These are phyloP conservation scores for Brassica rapa DNA, from an alignment of 345 rosid genomes.

Conservation along the genomic window DNA sequence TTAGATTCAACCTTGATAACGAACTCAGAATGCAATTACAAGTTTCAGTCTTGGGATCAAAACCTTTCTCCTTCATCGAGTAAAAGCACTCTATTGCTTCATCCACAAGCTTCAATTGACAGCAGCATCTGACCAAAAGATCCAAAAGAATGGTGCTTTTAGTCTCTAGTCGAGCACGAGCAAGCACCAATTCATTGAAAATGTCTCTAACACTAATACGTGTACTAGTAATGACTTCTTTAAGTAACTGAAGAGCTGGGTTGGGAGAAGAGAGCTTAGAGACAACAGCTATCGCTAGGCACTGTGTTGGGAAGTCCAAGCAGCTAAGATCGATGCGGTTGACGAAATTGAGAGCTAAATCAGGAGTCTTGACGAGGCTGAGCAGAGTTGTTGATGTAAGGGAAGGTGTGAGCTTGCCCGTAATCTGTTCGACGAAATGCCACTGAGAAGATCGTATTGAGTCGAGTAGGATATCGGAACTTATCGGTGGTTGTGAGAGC, in stretches of 20 bases:
- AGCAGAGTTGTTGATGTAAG: conserved; percentile 51
- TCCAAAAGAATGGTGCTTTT: conserved; percentile 61
- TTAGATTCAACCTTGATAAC: conserved; percentile 58
- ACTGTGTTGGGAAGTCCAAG: conserved; percentile 59
- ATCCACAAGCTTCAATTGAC: conserved; percentile 62
- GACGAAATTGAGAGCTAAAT: conserved; percentile 56
- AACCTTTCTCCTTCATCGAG: conserved; percentile 64
- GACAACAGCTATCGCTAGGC: conserved; percentile 59
- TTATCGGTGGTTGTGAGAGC: conserved; percentile 14
- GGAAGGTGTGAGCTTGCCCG: conserved; percentile 47
- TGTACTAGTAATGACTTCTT: conserved; percentile 37
- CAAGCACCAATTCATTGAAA: conserved; percentile 52
- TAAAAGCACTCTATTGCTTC: conserved; percentile 68
- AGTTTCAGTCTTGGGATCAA: conserved; percentile 68
- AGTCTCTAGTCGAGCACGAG: conserved; percentile 48
- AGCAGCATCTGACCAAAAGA: conserved; percentile 59
- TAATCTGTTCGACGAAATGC: conserved; percentile 71
- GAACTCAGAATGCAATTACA: conserved; percentile 69
- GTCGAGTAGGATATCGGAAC: conserved; percentile 10
- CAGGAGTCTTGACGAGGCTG: conserved; percentile 56
- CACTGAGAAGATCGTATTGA: conserved; percentile 63
- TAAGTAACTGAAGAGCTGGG: conserved; percentile 57
- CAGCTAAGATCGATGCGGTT: conserved; percentile 42
- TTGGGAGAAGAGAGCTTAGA: conserved; percentile 62
- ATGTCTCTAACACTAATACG: conserved; percentile 39